Base-by-base conservation (phyloP, 1,284 basidiomycete genomes). In the Puccinia brachypodii region DNA sequence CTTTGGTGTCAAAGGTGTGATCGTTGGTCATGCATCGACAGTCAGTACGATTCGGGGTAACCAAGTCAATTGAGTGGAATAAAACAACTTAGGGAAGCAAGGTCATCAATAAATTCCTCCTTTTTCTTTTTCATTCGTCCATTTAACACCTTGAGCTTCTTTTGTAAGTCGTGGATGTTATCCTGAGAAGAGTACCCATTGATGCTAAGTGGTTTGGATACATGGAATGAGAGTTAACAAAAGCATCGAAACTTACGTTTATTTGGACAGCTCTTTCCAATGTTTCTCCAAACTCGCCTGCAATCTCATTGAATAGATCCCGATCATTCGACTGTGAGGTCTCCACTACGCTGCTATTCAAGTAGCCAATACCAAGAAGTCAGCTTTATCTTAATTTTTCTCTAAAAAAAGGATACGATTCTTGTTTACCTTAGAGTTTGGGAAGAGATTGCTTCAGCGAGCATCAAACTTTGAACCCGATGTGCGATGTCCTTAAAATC, bases 81-180 rank as follows among this genome's bases (percentile, higher is more conserved):
- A 44, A 47, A 44, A 50, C 33, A 53, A 72, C 69, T 53, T 72
- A 50, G 69, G 11, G 69, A 25, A 53, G 69, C 69, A 2, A 72
- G 44, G 14, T 72, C 69, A 72, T 72, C 8, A 3, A 25, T 72
- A n/a, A 72, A 72, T 33, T 72, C 69, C 0, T 38, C 50, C 44
- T 72, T 72, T 25, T 36, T 72, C 33, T 53, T 72, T 22, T 53
- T 72, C 69, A 72, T 50, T n/a, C 69, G 69, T 9, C 33, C 69
- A 44, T 72, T 44, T 28, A 72, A 28, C 28, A 50, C 31, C 33
- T 53, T 50, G 47, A 72, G 22, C 53, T 28, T 72, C 22, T 28
- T 50, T 72, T 72, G 69, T 11, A 72, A 33, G 25, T 53, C 69
- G 44, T 72, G 25, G 9, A 72, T 72, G 14, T 31, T 36, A n/a